A percentile compares a stretch with the other conserved stretches of the same genome.
Conservation (phyloP, 768 basidiomycete genomes). For the Boletus pseudopeckii region DNA sequence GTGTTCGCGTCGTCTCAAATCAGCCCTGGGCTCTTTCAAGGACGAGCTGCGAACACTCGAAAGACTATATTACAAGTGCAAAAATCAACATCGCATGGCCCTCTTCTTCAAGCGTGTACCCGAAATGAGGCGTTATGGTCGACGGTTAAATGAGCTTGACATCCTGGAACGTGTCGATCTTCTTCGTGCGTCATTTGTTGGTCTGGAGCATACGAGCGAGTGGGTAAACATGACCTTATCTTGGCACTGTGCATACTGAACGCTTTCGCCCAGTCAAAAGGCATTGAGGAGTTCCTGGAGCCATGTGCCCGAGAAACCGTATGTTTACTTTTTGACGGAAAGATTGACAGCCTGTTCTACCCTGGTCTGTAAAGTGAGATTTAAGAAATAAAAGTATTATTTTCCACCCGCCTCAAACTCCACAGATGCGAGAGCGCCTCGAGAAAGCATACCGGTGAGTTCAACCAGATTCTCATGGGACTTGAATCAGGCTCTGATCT, state of each 20-base stretch:
- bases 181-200: constrained; percentile 29
- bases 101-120: constrained; percentile 63
- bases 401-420: constrained; percentile 1
- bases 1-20: constrained; percentile 50
- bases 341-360: constrained; percentile 34
- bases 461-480: not conserved
- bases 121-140: constrained; percentile 53
- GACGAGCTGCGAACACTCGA: constrained; percentile 51
- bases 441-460: constrained; percentile 54
- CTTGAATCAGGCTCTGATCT: not conserved
- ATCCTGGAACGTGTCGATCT: constrained; percentile 22
- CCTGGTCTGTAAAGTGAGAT: constrained; percentile 48
- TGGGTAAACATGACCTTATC: constrained; percentile 5
- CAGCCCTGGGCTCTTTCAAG: constrained; percentile 31
- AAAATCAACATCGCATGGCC: constrained; percentile 54
- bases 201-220: constrained; percentile 24
- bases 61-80: constrained; percentile 72
- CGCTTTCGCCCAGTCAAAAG: constrained; percentile 40
- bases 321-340: constrained; percentile 34
- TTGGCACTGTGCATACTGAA: not conserved
- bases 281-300: constrained; percentile 62
- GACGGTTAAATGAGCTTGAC: constrained; percentile 16
- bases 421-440: constrained; percentile 46
- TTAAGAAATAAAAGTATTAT: not conserved
- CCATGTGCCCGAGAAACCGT: constrained; percentile 44